Conservation (phyloP, 2,329 filamentous ascomycete genomes). For the Trichoderma brevicompactum region DNA sequence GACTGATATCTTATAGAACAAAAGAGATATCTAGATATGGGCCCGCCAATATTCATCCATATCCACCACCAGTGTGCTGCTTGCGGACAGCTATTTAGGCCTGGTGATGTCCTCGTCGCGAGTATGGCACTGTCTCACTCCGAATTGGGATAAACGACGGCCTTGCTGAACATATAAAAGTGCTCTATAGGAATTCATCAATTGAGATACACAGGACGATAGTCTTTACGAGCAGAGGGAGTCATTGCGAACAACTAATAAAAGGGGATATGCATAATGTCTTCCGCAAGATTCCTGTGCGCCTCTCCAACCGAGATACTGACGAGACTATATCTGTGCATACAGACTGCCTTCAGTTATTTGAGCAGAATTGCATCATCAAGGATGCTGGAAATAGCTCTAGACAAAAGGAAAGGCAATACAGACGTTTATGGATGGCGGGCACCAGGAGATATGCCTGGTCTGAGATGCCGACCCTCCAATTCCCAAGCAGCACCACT, state of each 20-base stretch:
- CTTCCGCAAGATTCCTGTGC: background rate
- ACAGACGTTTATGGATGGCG: constrained; percentile 13
- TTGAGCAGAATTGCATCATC: background rate
- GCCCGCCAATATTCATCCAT: background rate
- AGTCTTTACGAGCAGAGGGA: background rate
- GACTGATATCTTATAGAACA: background rate
- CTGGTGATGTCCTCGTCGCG: background rate
- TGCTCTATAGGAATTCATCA: background rate
- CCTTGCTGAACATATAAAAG: background rate
- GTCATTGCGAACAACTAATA: background rate
- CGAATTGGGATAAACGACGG: background rate
- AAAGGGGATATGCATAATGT: background rate
- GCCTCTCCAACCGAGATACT: constrained; percentile 16
- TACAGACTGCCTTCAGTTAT: constrained; percentile 13
- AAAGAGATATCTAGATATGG: background rate
- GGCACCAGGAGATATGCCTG: constrained; percentile 7
- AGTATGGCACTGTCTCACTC: background rate
- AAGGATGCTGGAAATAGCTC: background rate
- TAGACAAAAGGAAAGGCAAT: background rate
- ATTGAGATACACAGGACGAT: background rate
- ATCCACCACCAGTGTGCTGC: constrained; percentile 16
- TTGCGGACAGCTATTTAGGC: constrained; percentile 14
- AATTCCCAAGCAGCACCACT: background rate
- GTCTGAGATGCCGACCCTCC: background rate
- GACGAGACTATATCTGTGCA: constrained; percentile 15